Evolutionary conservation across 2,329 filamentous ascomycete species (phyloP), one percentile per base, ranked within the genome.

Genomic region (Verticillium nonalfalfae): DNA sequence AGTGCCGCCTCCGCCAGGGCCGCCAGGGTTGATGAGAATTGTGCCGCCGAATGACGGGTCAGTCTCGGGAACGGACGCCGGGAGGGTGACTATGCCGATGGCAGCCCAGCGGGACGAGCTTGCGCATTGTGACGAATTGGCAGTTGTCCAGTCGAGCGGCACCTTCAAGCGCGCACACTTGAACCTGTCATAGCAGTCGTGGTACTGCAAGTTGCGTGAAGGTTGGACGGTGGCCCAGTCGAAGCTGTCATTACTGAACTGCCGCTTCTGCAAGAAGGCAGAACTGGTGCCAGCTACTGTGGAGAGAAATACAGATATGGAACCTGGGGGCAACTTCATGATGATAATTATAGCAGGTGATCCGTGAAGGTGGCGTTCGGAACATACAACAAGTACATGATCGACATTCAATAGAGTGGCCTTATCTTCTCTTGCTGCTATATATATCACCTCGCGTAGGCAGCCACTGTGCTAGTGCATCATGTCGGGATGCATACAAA

Each of bases 1-100:
- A 2, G 79, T 71, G 9, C 79, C 79, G 0, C 75, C 76, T 21
- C 70, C 74, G 34, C 78, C 76, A 0, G 79, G 79, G 0, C 79
- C 79, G 52, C 79, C 79, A 0, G 78, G 78, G 69, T 80, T 80
- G 56, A 69, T 66, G 64, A 81, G 70, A 52, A 81, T 69, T 57
- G 78, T 70, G 18, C 79, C 79, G 45, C 72, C 77, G 59, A 76
- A 80, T 39, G 69, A 63, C 4, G 74, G 69, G 60, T 78, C 73
- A n/a, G 67, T 45, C 26, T 74, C 70, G 9, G 71, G 60, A 3
- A 80, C 78, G 1, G 62, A 63, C 33, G 78, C 78, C 0, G 77
- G 76, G 9, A 75, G 70, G 61, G 74, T 75, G 57, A 76, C 68
- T 62, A 81, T 71, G 61, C 79, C 78, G 38, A 82, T 68, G 7